phyloP scores from a whole-genome alignment of 1,284 basidiomycete species.

The Cystobasidiaceae sp. region DNA sequence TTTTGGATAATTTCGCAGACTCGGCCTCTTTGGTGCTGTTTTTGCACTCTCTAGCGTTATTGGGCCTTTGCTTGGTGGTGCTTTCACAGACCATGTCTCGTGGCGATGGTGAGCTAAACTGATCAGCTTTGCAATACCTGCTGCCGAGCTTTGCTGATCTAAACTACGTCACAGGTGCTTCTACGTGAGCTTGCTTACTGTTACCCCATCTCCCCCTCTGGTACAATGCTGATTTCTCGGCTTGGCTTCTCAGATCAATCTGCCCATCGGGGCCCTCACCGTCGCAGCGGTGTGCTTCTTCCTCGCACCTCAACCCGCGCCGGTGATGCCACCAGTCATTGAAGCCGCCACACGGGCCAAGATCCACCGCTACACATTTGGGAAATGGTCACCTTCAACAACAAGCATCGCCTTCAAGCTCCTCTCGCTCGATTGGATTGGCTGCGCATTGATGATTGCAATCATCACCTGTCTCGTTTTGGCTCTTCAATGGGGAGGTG shows the following conservation, averaged over 20 bases:
- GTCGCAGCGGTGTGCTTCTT: conserved; percentile 34
- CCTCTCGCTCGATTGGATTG: conserved; percentile 31
- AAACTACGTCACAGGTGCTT: not conserved
- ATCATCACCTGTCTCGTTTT: conserved; percentile 45
- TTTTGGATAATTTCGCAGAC: not conserved
- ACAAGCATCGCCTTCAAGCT: conserved; percentile 30
- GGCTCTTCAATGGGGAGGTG: conserved; percentile 42
- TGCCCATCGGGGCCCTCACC: too few species aligned
- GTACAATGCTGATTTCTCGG: too few species aligned
- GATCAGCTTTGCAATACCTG: too few species aligned
- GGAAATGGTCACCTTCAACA: conserved; percentile 32
- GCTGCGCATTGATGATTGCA: conserved; percentile 40
- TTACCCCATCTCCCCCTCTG: conserved; percentile 51
- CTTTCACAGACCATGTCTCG: conserved; percentile 50
- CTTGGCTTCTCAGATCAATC: too few species aligned
- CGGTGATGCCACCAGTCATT: conserved; percentile 30
- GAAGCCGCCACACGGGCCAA: conserved; percentile 33
- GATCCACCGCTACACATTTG: conserved; percentile 15
- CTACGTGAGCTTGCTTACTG: conserved; percentile 45
- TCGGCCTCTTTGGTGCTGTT: conserved; percentile 42
- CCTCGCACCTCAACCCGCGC: conserved; percentile 34
- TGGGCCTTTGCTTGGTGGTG: conserved; percentile 48
- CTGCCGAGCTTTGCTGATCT: too few species aligned
- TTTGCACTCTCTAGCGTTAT: conserved; percentile 49
- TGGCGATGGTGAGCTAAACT: conserved; percentile 52